Evolutionary conservation across 805 yeast genomes (phyloP).

Genomic region (Spathaspora gorwiae): DNA sequence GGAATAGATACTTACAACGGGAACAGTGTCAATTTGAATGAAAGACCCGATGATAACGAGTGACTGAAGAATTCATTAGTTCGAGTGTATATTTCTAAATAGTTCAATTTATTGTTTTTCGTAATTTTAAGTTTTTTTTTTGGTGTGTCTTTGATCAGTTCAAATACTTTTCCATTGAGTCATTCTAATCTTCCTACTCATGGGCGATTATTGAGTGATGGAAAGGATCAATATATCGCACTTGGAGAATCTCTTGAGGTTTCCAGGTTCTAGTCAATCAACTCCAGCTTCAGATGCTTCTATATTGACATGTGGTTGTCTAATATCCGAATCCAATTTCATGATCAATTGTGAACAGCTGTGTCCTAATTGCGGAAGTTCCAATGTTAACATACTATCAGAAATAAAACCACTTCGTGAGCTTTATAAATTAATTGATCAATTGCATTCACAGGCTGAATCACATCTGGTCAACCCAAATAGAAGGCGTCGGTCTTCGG

Average conservation of each 20-base stretch:
- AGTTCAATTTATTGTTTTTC: not conserved
- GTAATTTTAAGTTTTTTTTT: not conserved
- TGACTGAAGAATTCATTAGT: not conserved
- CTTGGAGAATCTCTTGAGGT: slow-evolving; percentile 22
- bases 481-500: slow-evolving; percentile 18
- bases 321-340: slow-evolving; percentile 31
- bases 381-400: slow-evolving; percentile 18
- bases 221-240: slow-evolving; percentile 11
- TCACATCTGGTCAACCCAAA: not conserved
- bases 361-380: slow-evolving; percentile 24
- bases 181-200: too few relatives aligned
- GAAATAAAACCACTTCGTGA: slow-evolving; percentile 31
- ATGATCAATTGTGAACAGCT: not conserved
- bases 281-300: slow-evolving; percentile 26
- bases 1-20: slow-evolving; percentile 13
- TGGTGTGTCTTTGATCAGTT: not conserved
- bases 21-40: slow-evolving; percentile 10
- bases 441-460: not conserved
- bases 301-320: slow-evolving; percentile 39
- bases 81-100: not conserved
- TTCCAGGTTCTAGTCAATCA: slow-evolving; percentile 14
- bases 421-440: slow-evolving; percentile 22
- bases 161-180: too few relatives aligned
- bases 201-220: not conserved
- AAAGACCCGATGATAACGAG: slow-evolving; percentile 7